phyloP scores from a whole-genome alignment of 192 early-diverging fungal species.

The Coemansia sp. region DNA sequence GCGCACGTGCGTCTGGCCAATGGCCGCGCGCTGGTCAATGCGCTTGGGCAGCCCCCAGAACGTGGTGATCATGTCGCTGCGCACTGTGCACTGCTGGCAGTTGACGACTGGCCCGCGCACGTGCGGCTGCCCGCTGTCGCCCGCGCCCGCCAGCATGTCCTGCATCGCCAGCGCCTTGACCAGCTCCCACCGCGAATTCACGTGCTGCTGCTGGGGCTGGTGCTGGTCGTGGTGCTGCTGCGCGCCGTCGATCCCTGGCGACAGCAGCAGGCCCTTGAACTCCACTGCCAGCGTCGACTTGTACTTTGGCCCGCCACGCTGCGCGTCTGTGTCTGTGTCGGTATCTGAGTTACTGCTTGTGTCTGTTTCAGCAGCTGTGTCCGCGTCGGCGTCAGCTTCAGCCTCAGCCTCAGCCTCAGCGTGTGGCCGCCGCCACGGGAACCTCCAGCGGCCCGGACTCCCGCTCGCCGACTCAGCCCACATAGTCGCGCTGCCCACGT shows the following conservation, averaged over 20 bases:
- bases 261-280: constrained; percentile 25
- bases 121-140: constrained; percentile 30
- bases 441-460: constrained; percentile 19
- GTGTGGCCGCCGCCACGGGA: neutral
- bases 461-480: constrained; percentile 50
- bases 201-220: constrained; percentile 12
- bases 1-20: constrained; percentile 42
- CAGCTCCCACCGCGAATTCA: constrained; percentile 53
- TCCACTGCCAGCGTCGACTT: constrained; percentile 43
- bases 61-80: constrained; percentile 49
- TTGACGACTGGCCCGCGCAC: constrained; percentile 34
- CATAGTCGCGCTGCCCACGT: constrained; percentile 31
- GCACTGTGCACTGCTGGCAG: constrained; percentile 43
- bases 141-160: constrained; percentile 39
- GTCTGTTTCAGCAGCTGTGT: constrained; percentile 1
- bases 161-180: constrained; percentile 53
- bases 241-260: constrained; percentile 35
- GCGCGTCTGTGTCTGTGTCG: no score
- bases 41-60: constrained; percentile 53
- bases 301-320: no score
- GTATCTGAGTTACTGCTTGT: constrained; percentile 23
- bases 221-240: constrained; percentile 31
- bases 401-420: neutral
- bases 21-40: constrained; percentile 37
- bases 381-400: neutral